Evolutionary conservation across 352 stramenopile genomes (phyloP).

Genomic region (Phytopythium cucurbitacearum): DNA sequence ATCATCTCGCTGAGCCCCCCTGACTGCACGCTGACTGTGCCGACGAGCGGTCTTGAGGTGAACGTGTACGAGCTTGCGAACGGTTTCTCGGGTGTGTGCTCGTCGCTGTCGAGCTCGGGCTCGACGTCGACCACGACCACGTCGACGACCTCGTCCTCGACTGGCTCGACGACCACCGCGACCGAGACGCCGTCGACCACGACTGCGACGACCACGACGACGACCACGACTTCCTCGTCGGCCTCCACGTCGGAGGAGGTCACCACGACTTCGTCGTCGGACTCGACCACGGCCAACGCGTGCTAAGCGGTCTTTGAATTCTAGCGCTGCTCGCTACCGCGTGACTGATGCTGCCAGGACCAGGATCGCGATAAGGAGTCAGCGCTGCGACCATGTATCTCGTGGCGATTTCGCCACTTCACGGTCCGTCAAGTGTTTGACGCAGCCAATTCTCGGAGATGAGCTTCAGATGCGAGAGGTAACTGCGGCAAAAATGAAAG

Average conservation of each 20-base stretch:
- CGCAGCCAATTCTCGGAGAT: too few species aligned
- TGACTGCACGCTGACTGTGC: constrained; percentile 20
- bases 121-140: constrained; percentile 8
- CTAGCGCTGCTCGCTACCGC: background rate
- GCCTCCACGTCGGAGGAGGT: background rate
- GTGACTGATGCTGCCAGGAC: background rate
- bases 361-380: too few species aligned
- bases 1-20: constrained; percentile 13
- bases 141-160: constrained; percentile 11
- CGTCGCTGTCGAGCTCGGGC: constrained; percentile 11
- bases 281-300: background rate
- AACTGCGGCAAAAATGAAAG: too few species aligned
- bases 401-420: too few species aligned
- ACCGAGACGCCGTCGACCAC: constrained; percentile 2
- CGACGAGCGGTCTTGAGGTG: constrained; percentile 18
- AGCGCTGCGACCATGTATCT: too few species aligned
- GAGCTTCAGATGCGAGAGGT: too few species aligned
- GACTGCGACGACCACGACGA: constrained; percentile 1
- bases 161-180: constrained; percentile 5
- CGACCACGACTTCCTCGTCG: background rate
- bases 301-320: background rate
- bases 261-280: constrained; percentile 1
- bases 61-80: constrained; percentile 20
- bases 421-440: too few species aligned
- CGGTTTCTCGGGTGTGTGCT: constrained; percentile 15